Conservation (phyloP, 768 basidiomycete species). For the Trametes villosa region DNA sequence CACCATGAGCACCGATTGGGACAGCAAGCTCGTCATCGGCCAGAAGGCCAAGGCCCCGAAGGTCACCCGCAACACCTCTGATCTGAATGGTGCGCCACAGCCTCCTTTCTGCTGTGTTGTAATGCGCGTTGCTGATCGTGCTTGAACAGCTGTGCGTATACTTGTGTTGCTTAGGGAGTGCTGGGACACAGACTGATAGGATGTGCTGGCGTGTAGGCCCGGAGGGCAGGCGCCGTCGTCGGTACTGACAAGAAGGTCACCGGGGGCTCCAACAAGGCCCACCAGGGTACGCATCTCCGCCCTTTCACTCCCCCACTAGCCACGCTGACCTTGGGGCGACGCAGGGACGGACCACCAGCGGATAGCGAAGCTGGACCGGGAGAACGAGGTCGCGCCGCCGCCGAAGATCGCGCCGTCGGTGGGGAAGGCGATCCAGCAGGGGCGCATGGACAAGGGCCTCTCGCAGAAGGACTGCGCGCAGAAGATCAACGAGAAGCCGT, state of each 20-base stretch:
- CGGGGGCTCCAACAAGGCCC: conserved; percentile 75
- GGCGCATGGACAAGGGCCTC: conserved; percentile 74
- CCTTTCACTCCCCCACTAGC: neutral
- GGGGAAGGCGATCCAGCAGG: conserved; percentile 82
- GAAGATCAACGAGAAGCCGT: conserved; percentile 93
- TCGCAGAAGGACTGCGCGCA: conserved; percentile 93
- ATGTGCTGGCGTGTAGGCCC: conserved; percentile 54
- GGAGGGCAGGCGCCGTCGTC: conserved; percentile 75
- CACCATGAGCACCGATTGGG: conserved; percentile 59
- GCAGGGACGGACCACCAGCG: conserved; percentile 90
- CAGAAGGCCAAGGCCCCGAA: conserved; percentile 63
- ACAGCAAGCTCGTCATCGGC: conserved; percentile 74
- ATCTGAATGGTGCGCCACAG: conserved; percentile 52
- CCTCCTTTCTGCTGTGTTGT: neutral
- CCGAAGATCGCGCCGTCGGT: conserved; percentile 74
- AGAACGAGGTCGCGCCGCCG: conserved; percentile 95
- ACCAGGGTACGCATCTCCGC: conserved; percentile 54
- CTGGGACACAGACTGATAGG: conserved; percentile 10
- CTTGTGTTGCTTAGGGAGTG: neutral
- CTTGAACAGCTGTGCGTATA: conserved; percentile 55
- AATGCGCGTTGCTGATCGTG: neutral
- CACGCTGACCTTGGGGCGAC: neutral
- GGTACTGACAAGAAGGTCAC: conserved; percentile 82
- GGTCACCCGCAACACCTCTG: conserved; percentile 65
- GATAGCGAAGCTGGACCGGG: conserved; percentile 92